These are phyloP conservation scores for Chytriomyces confervae DNA, from an alignment of 192 early-diverging fungal genomes.

Conservation along the genomic window DNA sequence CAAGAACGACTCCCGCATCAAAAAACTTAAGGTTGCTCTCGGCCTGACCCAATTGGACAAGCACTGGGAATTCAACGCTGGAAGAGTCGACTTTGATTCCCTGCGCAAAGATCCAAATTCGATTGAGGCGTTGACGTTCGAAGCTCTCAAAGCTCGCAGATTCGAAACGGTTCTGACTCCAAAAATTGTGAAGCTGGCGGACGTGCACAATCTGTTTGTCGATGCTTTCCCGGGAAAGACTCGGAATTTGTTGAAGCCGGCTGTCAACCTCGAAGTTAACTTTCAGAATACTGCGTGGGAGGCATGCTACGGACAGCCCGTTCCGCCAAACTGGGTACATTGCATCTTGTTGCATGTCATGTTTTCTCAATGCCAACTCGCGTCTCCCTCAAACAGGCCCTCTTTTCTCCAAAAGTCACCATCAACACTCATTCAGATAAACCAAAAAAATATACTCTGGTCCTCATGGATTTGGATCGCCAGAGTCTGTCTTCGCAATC, in stretches of 20 bases:
- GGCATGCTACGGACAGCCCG: constrained; percentile 48
- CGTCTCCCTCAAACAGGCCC: constrained; percentile 35
- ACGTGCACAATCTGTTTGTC: constrained; percentile 36
- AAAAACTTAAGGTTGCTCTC: neutral
- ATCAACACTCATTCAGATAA: constrained; percentile 34
- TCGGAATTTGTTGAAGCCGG: constrained; percentile 25
- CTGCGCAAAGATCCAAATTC: neutral
- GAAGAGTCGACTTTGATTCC: neutral
- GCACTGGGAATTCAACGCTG: constrained; percentile 32
- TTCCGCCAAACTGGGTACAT: constrained; percentile 46
- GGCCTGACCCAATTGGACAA: constrained; percentile 14
- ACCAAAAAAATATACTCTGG: constrained; percentile 43
- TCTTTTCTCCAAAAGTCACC: constrained; percentile 53
- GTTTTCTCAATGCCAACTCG: constrained; percentile 6
- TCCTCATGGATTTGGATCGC: constrained; percentile 53
- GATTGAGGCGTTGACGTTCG: constrained; percentile 20
- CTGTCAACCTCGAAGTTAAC: constrained; percentile 51
- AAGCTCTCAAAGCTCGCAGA: constrained; percentile 43
- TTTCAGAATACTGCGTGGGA: constrained; percentile 56
- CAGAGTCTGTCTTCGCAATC: constrained; percentile 41
- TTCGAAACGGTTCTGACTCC: constrained; percentile 42
- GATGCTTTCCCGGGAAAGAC: constrained; percentile 43
- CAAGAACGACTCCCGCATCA: neutral
- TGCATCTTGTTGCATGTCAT: neutral
- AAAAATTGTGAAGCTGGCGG: constrained; percentile 37